phyloP scores from a whole-genome alignment of 345 rosid species.

The Melaleuca quinquenervia region DNA sequence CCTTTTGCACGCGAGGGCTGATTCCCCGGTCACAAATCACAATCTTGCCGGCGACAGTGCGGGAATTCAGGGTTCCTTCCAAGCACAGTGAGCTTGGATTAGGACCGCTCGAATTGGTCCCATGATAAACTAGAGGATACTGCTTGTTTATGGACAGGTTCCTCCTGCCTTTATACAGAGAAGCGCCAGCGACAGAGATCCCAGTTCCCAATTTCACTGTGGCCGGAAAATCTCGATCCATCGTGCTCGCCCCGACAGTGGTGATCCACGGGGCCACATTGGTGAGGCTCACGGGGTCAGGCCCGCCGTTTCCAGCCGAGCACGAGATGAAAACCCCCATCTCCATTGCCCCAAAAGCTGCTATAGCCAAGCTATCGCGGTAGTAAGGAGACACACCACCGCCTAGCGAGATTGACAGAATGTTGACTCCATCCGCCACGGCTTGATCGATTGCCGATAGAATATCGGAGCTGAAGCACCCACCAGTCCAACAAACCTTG shows the following conservation, averaged over 20 bases:
- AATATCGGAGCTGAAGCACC: conserved; percentile 72
- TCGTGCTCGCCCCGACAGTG: conserved; percentile 73
- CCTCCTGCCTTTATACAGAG: conserved; percentile 48
- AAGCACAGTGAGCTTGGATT: conserved; percentile 52
- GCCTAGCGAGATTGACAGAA: conserved; percentile 66
- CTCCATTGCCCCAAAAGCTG: conserved; percentile 81
- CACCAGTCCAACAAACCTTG: conserved; percentile 68
- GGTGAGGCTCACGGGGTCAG: conserved; percentile 47
- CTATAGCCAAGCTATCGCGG: conserved; percentile 55
- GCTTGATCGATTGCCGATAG: conserved; percentile 67
- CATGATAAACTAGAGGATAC: conserved; percentile 53
- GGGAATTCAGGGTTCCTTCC: conserved; percentile 43
- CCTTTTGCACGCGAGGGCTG: conserved; percentile 52
- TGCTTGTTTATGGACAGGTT: conserved; percentile 16
- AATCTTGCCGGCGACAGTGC: conserved; percentile 44
- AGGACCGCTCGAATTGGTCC: conserved; percentile 38
- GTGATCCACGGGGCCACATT: conserved; percentile 82
- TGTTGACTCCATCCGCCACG: conserved; percentile 65
- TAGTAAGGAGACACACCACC: conserved; percentile 58
- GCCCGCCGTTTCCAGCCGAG: conserved; percentile 75
- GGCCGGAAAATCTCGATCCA: conserved; percentile 73
- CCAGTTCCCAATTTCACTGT: conserved; percentile 37
- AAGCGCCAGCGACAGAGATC: conserved; percentile 32
- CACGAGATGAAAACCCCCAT: conserved; percentile 70
- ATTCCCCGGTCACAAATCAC: conserved; percentile 70